Percentiles rank a stretch among this genome's conserved stretches.
These are phyloP conservation scores for Corylus avellana DNA, from an alignment of 306 rosid genomes.

Conservation along the genomic window DNA sequence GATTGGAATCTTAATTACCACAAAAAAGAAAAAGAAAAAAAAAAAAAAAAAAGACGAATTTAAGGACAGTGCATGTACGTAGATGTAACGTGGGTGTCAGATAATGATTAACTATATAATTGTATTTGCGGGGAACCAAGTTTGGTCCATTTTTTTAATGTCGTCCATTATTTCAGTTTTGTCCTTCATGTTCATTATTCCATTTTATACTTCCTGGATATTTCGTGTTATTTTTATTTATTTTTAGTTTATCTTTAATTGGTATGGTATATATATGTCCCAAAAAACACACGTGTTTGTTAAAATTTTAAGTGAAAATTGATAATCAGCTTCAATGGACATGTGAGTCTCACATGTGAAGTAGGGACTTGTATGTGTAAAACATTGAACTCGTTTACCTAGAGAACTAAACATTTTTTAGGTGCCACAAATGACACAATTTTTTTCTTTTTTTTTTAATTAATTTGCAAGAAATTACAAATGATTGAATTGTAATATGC, in stretches of 20 bases:
- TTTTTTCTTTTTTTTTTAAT: too few species aligned
- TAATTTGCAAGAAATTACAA: too few species aligned
- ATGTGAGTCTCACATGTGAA: too few species aligned
- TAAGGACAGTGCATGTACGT: neutral
- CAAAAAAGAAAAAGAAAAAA: neutral
- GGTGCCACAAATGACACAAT: too few species aligned
- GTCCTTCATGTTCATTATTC: neutral
- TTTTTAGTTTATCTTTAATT: neutral
- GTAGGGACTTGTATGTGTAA: too few species aligned
- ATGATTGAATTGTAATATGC: too few species aligned
- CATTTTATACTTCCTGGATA: neutral
- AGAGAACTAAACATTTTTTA: too few species aligned
- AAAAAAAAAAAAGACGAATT: neutral
- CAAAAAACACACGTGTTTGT: too few species aligned
- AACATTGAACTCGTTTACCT: too few species aligned
- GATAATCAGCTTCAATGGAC: too few species aligned
- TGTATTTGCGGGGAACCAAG: conserved; percentile 24
- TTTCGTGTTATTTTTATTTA: neutral
- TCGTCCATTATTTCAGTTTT: neutral
- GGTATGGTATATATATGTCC: neutral
- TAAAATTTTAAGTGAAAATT: too few species aligned
- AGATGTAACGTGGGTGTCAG: conserved; percentile 30
- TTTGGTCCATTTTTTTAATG: conserved; percentile 11
- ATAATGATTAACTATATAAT: conserved; percentile 24
- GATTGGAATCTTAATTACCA: neutral